phyloP scores from a whole-genome alignment of 768 basidiomycete species.

The Leccinum aurantiacum region DNA sequence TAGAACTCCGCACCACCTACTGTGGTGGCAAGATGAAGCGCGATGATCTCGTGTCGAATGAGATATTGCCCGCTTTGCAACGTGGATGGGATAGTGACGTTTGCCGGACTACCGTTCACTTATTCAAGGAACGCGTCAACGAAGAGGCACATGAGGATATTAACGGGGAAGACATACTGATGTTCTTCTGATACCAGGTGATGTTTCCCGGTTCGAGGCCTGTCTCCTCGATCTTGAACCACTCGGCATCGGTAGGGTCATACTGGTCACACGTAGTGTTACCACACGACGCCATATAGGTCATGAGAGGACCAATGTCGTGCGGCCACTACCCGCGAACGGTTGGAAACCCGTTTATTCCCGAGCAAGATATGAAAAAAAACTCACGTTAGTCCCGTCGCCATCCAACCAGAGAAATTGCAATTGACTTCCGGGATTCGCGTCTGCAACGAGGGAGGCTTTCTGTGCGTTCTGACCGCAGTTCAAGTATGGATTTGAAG shows the following conservation, averaged over 20 bases:
- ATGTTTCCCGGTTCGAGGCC: slow-evolving; percentile 39
- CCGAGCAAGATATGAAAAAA: not conserved
- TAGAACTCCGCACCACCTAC: slow-evolving; percentile 78
- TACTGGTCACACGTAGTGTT: slow-evolving; percentile 57
- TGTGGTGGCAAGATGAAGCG: slow-evolving; percentile 61
- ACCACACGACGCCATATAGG: slow-evolving; percentile 70
- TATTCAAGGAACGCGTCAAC: not conserved
- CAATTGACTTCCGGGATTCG: slow-evolving; percentile 57
- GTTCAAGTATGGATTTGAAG: slow-evolving; percentile 53
- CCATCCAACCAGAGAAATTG: slow-evolving; percentile 57
- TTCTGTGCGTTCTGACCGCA: slow-evolving; percentile 57
- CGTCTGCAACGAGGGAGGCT: slow-evolving; percentile 51
- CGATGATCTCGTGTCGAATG: slow-evolving; percentile 78
- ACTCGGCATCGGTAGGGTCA: slow-evolving; percentile 55
- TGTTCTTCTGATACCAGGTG: slow-evolving; percentile 53
- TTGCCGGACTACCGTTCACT: slow-evolving; percentile 44
- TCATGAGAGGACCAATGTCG: slow-evolving; percentile 67
- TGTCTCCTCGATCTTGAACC: slow-evolving; percentile 71
- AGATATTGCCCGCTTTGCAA: slow-evolving; percentile 71
- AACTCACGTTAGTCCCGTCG: slow-evolving; percentile 36
- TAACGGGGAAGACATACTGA: slow-evolving; percentile 42
- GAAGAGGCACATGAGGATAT: not conserved
- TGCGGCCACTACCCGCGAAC: slow-evolving; percentile 45
- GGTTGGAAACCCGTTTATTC: not conserved
- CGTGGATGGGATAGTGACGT: slow-evolving; percentile 46